phyloP scores from a whole-genome alignment of 164 flowering plant genomes.

The Santalum album region DNA sequence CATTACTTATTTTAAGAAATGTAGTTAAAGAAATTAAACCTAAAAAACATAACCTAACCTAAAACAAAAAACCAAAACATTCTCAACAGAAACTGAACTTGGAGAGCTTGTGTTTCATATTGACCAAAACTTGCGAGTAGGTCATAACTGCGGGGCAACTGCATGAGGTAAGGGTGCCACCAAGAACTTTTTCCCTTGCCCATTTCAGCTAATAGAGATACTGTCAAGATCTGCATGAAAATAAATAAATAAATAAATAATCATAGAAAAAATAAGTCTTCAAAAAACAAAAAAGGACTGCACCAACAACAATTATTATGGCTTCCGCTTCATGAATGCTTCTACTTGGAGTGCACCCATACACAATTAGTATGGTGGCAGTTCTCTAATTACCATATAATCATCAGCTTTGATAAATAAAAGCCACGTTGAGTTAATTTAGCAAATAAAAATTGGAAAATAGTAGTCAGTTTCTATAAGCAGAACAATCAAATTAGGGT shows the following conservation, averaged over 20 bases:
- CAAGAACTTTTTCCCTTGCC: slow-evolving; percentile 60
- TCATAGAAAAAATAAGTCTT: neutral
- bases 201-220: slow-evolving; percentile 68
- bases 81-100: slow-evolving; percentile 40
- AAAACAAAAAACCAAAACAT: slow-evolving; percentile 6
- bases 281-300: neutral
- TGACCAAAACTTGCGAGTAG: slow-evolving; percentile 46
- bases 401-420: too few species aligned
- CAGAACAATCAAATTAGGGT: neutral
- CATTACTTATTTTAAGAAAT: too few species aligned
- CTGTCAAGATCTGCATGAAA: slow-evolving; percentile 46
- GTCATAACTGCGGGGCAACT: slow-evolving; percentile 57
- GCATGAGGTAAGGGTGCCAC: slow-evolving; percentile 71
- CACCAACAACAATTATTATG: too few species aligned
- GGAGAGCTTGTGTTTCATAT: slow-evolving; percentile 69
- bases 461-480: too few species aligned
- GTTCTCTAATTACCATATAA: too few species aligned
- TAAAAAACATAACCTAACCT: slow-evolving; percentile 3
- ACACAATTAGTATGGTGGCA: too few species aligned
- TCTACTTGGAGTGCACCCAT: too few species aligned
- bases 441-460: too few species aligned
- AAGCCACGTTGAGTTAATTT: too few species aligned
- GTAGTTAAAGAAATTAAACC: neutral
- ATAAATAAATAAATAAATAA: too few species aligned
- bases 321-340: too few species aligned